Conservation (phyloP, 148 eudicot species). For the Arbutus unedo region DNA sequence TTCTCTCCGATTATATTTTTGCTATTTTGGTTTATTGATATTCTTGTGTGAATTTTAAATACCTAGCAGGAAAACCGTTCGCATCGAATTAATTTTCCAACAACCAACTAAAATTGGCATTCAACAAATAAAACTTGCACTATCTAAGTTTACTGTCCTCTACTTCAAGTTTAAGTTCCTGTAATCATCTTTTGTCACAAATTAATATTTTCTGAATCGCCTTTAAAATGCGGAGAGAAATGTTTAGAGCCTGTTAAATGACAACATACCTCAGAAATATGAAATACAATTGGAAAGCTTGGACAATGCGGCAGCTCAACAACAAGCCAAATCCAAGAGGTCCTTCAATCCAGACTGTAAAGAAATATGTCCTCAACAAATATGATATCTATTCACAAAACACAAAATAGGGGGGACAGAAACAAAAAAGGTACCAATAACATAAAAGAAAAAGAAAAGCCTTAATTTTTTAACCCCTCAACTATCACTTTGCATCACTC, state of each 20-base stretch:
- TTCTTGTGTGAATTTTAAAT: too few relatives aligned
- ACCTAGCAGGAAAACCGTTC: too few relatives aligned
- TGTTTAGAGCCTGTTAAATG: slow-evolving; percentile 1
- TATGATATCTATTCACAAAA: neutral
- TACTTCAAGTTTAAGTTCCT: neutral
- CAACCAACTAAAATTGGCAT: neutral
- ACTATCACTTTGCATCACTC: too few relatives aligned
- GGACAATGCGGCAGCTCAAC: slow-evolving; percentile 77
- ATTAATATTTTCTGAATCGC: neutral
- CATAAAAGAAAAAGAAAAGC: neutral
- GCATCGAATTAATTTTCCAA: too few relatives aligned
- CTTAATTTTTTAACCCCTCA: too few relatives aligned
- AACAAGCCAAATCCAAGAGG: slow-evolving; percentile 95
- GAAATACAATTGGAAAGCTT: slow-evolving; percentile 73
- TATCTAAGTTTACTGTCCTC: neutral
- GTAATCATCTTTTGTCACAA: neutral
- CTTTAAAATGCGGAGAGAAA: neutral
- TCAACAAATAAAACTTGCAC: neutral
- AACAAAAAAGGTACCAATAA: neutral
- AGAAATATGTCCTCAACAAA: slow-evolving; percentile 6
- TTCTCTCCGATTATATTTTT: too few relatives aligned
- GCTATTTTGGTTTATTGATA: too few relatives aligned
- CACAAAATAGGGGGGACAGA: neutral
- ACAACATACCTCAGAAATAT: slow-evolving; percentile 78
- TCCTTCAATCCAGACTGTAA: slow-evolving; percentile 91